These are phyloP conservation scores for Yamadazyma siamensis DNA, from an alignment of 1,139 yeast genomes.

Conservation along the genomic window DNA sequence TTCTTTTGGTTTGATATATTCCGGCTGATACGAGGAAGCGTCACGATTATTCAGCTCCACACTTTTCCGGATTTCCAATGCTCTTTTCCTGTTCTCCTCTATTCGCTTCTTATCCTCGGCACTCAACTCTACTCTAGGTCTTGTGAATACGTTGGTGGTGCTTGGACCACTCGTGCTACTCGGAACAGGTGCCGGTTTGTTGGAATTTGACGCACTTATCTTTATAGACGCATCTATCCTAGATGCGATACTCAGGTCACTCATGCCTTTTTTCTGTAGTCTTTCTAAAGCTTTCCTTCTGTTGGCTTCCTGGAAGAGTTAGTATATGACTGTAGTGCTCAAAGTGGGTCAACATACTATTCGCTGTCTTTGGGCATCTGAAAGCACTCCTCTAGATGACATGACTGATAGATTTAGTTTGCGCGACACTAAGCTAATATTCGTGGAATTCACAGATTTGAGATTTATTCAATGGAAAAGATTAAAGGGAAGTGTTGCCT, in stretches of 20 bases:
- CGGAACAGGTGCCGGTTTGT: constrained; percentile 8
- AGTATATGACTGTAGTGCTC: constrained; percentile 9
- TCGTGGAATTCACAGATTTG: no score
- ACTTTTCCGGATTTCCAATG: constrained; percentile 49
- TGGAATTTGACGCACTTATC: constrained; percentile 6
- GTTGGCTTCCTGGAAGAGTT: constrained; percentile 46
- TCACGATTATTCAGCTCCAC: constrained; percentile 31
- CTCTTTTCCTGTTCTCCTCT: constrained; percentile 57
- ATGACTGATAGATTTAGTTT: no score
- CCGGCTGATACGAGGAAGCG: constrained; percentile 18
- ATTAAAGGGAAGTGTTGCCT: no score
- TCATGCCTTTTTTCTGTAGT: constrained; percentile 43
- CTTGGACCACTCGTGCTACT: constrained; percentile 5
- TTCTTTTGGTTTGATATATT: constrained; percentile 5
- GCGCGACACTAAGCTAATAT: no score
- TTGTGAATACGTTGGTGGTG: no score
- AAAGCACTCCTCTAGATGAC: constrained; percentile 22
- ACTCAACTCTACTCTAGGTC: constrained; percentile 34
- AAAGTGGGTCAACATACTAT: constrained; percentile 27
- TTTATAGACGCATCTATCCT: constrained; percentile 13
- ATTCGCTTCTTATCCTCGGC: constrained; percentile 51
- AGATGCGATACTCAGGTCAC: constrained; percentile 14
- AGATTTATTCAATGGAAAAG: no score
- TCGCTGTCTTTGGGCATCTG: constrained; percentile 24
- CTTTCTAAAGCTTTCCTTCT: constrained; percentile 58